phyloP scores from a whole-genome alignment of 371 early-diverging fungal genomes.

The Mortierella sp. region DNA sequence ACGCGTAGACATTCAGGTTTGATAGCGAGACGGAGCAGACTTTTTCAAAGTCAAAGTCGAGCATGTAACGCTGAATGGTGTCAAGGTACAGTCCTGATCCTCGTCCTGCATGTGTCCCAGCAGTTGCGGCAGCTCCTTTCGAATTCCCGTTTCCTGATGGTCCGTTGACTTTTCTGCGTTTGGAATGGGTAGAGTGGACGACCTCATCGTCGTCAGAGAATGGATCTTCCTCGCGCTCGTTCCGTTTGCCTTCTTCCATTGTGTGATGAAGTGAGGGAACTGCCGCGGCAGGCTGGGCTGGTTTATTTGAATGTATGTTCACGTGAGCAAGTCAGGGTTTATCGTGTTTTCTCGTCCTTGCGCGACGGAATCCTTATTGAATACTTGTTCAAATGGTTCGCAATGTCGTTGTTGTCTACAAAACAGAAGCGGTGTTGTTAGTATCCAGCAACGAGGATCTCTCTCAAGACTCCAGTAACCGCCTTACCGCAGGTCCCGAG shows the following conservation, averaged over 20 bases:
- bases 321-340: slow-evolving; percentile 1
- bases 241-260: too few relatives aligned
- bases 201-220: slow-evolving; percentile 44
- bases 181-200: slow-evolving; percentile 41
- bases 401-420: slow-evolving; percentile 33
- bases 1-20: slow-evolving; percentile 95
- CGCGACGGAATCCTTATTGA: slow-evolving; percentile 29
- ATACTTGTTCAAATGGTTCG: slow-evolving; percentile 28
- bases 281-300: too few relatives aligned
- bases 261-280: too few relatives aligned
- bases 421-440: too few relatives aligned
- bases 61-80: slow-evolving; percentile 82
- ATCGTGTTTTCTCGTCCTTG: slow-evolving; percentile 29
- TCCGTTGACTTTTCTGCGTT: slow-evolving; percentile 28
- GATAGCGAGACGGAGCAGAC: slow-evolving; percentile 95
- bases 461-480: too few relatives aligned
- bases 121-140: slow-evolving; percentile 1
- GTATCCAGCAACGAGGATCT: too few relatives aligned
- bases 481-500: slow-evolving; percentile 43
- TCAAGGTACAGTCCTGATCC: slow-evolving; percentile 53
- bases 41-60: slow-evolving; percentile 99
- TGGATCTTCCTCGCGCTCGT: slow-evolving; percentile 33
- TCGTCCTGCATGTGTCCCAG: slow-evolving; percentile 17
- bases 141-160: neutral
- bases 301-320: too few relatives aligned